Conservation (phyloP, 768 basidiomycete species). For the Chalciporus chontae region DNA sequence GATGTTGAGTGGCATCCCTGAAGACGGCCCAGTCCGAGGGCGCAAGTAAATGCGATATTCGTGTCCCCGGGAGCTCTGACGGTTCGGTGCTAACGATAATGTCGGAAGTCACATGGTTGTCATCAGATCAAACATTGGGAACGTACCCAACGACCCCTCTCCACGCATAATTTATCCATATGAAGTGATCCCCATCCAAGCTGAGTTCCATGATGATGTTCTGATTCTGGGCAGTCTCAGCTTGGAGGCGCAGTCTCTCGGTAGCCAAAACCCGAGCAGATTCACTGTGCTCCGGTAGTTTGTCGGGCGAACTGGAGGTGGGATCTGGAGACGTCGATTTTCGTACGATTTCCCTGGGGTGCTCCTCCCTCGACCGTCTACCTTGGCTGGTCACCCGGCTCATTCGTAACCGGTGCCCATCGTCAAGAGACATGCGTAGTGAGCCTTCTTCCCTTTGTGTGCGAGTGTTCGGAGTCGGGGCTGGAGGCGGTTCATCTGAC, state of each 20-base stretch:
- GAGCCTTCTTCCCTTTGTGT: conserved; percentile 33
- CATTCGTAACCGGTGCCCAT: conserved; percentile 42
- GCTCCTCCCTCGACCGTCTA: conserved; percentile 57
- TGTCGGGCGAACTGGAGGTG: conserved; percentile 37
- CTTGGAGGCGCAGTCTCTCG: conserved; percentile 83
- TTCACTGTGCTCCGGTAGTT: conserved; percentile 57
- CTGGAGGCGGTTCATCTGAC: conserved; percentile 52
- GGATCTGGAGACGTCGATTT: conserved; percentile 37
- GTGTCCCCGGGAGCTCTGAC: conserved; percentile 69
- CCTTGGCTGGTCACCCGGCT: conserved; percentile 48
- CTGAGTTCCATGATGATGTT: conserved; percentile 95
- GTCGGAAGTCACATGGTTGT: conserved; percentile 11
- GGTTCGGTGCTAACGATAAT: conserved; percentile 65
- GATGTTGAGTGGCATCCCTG: conserved; percentile 76
- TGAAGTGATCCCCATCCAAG: conserved; percentile 90
- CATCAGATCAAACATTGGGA: not conserved
- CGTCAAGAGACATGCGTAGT: conserved; percentile 34
- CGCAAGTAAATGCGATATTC: conserved; percentile 78
- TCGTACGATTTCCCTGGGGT: conserved; percentile 44
- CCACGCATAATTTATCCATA: conserved; percentile 98
- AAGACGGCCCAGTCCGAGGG: conserved; percentile 81
- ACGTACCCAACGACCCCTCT: conserved; percentile 84
- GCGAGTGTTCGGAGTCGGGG: conserved; percentile 38
- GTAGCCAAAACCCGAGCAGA: conserved; percentile 84
- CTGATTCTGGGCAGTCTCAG: conserved; percentile 92